Percentiles rank a stretch among this genome's conserved stretches.
Evolutionary conservation across 768 basidiomycete genomes (phyloP).

Genomic region (Cystofilobasidium bisporidii): DNA sequence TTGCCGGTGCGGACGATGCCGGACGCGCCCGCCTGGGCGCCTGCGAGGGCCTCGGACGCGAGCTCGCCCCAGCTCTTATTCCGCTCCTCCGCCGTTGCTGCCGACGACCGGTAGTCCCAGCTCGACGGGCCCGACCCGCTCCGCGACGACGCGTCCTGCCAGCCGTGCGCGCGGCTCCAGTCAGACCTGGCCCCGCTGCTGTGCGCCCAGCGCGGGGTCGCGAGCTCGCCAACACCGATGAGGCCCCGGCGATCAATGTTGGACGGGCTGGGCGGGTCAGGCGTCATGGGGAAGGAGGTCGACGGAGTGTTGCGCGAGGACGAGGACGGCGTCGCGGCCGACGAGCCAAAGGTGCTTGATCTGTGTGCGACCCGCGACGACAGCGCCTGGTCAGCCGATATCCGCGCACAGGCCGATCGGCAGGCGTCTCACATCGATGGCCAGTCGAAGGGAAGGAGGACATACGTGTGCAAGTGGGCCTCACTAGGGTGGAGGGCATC

Average conservation of each 20-base stretch:
- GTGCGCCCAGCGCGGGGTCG: conserved; percentile 80
- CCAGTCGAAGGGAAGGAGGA: no score
- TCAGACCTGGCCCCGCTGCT: neutral
- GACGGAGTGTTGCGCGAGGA: conserved; percentile 34
- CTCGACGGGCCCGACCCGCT: neutral
- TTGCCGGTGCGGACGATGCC: neutral
- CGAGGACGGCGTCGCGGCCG: conserved; percentile 66
- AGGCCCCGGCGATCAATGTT: conserved; percentile 67
- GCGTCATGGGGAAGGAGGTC: conserved; percentile 29
- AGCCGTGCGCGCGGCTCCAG: neutral
- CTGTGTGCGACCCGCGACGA: no score
- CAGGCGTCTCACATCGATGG: neutral
- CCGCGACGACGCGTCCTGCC: conserved; percentile 8
- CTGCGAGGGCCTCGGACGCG: neutral
- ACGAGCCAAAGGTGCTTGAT: conserved; percentile 53
- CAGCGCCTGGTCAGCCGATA: no score
- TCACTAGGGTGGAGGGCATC: neutral
- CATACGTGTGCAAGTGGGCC: neutral
- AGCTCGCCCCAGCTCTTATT: neutral
- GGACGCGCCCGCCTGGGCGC: neutral
- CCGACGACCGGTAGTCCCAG: neutral
- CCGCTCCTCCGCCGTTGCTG: neutral
- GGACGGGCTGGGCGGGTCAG: conserved; percentile 35
- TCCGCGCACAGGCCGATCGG: neutral
- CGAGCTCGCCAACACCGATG: conserved; percentile 87